phyloP scores from a whole-genome alignment of 768 basidiomycete species.

The Termitomyces sp. region DNA sequence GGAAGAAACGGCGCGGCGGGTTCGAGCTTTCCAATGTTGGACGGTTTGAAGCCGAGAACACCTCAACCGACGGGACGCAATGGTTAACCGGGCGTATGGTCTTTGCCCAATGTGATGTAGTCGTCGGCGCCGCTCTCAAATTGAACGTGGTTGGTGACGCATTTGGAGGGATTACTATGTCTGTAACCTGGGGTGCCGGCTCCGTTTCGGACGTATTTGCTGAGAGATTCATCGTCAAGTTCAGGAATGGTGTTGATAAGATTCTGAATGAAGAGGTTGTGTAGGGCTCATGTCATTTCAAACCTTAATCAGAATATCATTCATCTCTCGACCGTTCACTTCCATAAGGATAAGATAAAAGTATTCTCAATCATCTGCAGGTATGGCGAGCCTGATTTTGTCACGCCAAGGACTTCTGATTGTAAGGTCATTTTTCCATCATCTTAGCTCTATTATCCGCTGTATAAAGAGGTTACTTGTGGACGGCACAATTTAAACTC shows the following conservation, averaged over 20 bases:
- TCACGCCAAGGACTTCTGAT: neutral
- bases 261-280: neutral
- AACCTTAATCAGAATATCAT: neutral
- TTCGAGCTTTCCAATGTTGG: conserved; percentile 38
- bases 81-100: conserved; percentile 20
- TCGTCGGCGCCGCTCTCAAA: conserved; percentile 24
- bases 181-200: conserved; percentile 23
- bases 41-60: conserved; percentile 12
- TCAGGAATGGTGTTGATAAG: conserved; percentile 10
- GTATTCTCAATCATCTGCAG: neutral
- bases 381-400: neutral
- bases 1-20: conserved; percentile 25
- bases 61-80: neutral
- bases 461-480: too few relatives aligned
- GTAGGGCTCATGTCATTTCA: neutral
- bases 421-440: neutral
- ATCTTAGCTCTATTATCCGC: neutral
- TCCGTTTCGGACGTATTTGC: conserved; percentile 17
- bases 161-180: conserved; percentile 19
- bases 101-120: conserved; percentile 25
- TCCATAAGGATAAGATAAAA: neutral
- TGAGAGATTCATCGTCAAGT: conserved; percentile 18
- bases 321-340: neutral
- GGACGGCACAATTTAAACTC: neutral
- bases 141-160: conserved; percentile 22